phyloP scores from a whole-genome alignment of 768 basidiomycete species.

The Arthromyces matolae region DNA sequence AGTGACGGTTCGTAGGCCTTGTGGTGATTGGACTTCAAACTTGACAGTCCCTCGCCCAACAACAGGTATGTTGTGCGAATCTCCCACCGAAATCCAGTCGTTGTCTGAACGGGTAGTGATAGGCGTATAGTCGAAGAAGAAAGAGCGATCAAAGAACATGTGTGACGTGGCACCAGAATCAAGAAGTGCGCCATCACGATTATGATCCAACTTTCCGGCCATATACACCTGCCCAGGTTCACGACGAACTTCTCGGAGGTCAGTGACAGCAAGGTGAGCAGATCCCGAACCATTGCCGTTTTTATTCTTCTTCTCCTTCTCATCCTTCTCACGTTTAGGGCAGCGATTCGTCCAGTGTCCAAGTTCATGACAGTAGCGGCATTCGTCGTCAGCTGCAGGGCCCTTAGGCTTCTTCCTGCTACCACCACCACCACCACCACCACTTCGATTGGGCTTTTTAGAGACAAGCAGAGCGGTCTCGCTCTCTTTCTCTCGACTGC shows the following conservation, averaged over 20 bases:
- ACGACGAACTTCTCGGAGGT: background rate
- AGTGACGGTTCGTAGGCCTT: background rate
- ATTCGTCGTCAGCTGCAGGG: background rate
- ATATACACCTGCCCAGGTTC: slow-evolving; percentile 1
- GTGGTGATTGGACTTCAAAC: background rate
- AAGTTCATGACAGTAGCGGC: background rate
- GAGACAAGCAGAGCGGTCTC: background rate
- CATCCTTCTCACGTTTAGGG: background rate
- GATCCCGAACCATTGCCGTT: background rate
- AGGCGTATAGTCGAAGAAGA: background rate
- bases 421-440: background rate
- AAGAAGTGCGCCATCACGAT: background rate
- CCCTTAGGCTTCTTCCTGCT: background rate
- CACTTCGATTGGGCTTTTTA: background rate
- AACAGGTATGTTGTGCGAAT: background rate
- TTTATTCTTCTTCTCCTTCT: background rate
- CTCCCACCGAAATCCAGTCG: slow-evolving; percentile 4
- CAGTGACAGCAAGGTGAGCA: background rate
- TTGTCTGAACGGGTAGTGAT: background rate
- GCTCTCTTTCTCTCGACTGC: background rate
- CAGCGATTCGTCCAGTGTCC: slow-evolving; percentile 1
- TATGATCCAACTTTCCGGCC: background rate
- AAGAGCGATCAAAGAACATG: background rate
- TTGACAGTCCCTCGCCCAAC: background rate
- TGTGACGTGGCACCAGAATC: background rate